Percentiles rank a stretch among this genome's conserved stretches.
These are phyloP conservation scores for Rhynchosporium agropyri DNA, from an alignment of 2,329 filamentous ascomycete genomes.

Conservation along the genomic window DNA sequence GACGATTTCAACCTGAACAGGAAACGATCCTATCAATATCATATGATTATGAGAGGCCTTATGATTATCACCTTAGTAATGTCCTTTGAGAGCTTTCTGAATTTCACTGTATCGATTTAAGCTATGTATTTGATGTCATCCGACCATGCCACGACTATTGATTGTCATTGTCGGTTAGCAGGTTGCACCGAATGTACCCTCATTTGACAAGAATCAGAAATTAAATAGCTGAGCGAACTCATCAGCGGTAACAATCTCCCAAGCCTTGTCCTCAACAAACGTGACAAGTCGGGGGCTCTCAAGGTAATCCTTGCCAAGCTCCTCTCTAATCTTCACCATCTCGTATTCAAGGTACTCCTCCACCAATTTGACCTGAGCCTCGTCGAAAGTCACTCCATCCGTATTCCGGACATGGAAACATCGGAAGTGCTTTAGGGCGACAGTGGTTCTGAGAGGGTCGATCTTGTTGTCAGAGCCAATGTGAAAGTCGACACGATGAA, in stretches of 20 bases:
- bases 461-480: constrained; percentile 6
- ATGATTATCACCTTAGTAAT: no score
- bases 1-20: no score
- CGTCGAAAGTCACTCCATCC: background rate
- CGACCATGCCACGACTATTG: background rate
- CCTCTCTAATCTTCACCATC: background rate
- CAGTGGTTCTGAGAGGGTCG: background rate
- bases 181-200: background rate
- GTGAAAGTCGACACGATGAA: constrained; percentile 2
- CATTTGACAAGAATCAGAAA: background rate
- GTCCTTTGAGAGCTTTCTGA: no score
- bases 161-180: background rate
- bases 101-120: no score
- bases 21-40: no score
- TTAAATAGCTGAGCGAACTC: background rate
- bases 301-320: background rate
- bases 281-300: background rate
- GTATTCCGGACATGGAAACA: background rate
- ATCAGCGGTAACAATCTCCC: background rate
- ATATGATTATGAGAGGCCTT: no score
- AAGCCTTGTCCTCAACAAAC: background rate
- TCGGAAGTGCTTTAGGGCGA: background rate
- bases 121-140: background rate
- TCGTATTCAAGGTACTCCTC: background rate
- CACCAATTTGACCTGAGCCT: background rate